These are phyloP conservation scores for Trametes cingulata DNA, from an alignment of 768 basidiomycete species.

Conservation along the genomic window DNA sequence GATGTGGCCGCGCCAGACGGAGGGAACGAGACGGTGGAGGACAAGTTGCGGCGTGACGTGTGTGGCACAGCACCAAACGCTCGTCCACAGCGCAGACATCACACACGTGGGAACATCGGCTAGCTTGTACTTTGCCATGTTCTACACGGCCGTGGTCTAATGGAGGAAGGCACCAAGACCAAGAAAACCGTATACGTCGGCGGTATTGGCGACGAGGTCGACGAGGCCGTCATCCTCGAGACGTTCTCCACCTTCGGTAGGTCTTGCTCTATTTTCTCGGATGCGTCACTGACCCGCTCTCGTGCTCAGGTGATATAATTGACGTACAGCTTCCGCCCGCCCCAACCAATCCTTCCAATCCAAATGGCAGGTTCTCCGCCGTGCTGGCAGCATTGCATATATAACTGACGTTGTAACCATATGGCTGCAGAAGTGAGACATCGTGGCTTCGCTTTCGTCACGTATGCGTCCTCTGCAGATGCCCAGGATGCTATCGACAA, in stretches of 20 bases:
- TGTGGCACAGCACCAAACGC: slow-evolving; percentile 16
- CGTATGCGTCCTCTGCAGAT: slow-evolving; percentile 75
- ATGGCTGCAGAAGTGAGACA: slow-evolving; percentile 65
- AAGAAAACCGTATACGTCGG: slow-evolving; percentile 88
- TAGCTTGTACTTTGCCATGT: slow-evolving; percentile 15
- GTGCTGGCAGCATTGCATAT: slow-evolving; percentile 9
- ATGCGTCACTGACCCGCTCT: slow-evolving; percentile 5
- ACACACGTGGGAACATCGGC: slow-evolving; percentile 23
- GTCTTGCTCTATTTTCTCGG: slow-evolving; percentile 26
- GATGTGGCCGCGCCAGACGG: not conserved
- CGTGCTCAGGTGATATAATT: slow-evolving; percentile 77
- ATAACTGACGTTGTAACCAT: slow-evolving; percentile 15
- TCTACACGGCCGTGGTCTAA: slow-evolving; percentile 30
- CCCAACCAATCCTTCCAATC: slow-evolving; percentile 64
- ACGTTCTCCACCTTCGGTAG: slow-evolving; percentile 86
- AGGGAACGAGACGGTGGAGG: not conserved
- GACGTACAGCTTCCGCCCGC: slow-evolving; percentile 89
- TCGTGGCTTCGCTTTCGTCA: slow-evolving; percentile 93
- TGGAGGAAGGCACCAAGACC: slow-evolving; percentile 83
- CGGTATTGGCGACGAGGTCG: slow-evolving; percentile 80
- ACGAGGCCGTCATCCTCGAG: slow-evolving; percentile 75
- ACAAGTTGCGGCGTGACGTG: not conserved
- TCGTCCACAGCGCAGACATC: slow-evolving; percentile 9
- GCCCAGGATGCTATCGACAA: slow-evolving; percentile 98
- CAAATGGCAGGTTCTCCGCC: slow-evolving; percentile 47